Base-by-base conservation (phyloP, 345 rosid species). In the Erysimum cheiranthoides region DNA sequence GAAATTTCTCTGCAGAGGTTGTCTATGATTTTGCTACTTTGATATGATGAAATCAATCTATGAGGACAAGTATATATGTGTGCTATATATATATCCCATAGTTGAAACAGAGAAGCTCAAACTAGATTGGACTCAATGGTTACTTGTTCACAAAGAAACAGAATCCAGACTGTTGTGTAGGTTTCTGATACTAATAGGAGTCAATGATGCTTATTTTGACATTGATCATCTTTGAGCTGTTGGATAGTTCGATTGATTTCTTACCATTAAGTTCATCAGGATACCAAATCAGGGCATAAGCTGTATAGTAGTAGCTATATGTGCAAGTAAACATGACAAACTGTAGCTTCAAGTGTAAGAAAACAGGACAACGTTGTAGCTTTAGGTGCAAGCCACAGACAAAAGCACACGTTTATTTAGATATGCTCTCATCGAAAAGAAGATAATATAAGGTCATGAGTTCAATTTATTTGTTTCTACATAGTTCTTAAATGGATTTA, bases 1-100 rank as follows among this genome's bases (percentile, higher is more conserved):
- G 4, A 62, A n/a, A 47, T 16, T 28, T 63, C 6, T 64, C 54
- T 10, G 17, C 68, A 39, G 49, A 25, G 49, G 39, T 61, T 40
- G 1, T 43, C 8, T 62, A 12, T 62, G 67, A 47, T 13, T 50
- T 35, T 50, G 11, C 11, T 69, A 3, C 36, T 52, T 53, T 16
- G 9, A 1, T 28, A 28, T 68, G 5, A n/a, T 54, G 17, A 6
- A 40, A 68, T 0, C 40, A 28, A 52, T 52, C 10, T 38, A 40
- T 25, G 34, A 21, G 61, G 52, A 50, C 2, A 67, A 67, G 61
- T 53, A 13, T 43, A 8, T 47, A 21, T 31, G 18, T 18, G 4
- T 56, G 38, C n/a, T 28, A 3, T 59, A 43, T 45, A n/a, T n/a
- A 31, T 31, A 31, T 31, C 3, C 12, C 25, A 32, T 31, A 34